These are phyloP conservation scores for Iberis amara DNA, from an alignment of 441 rosid species.

Conservation along the genomic window DNA sequence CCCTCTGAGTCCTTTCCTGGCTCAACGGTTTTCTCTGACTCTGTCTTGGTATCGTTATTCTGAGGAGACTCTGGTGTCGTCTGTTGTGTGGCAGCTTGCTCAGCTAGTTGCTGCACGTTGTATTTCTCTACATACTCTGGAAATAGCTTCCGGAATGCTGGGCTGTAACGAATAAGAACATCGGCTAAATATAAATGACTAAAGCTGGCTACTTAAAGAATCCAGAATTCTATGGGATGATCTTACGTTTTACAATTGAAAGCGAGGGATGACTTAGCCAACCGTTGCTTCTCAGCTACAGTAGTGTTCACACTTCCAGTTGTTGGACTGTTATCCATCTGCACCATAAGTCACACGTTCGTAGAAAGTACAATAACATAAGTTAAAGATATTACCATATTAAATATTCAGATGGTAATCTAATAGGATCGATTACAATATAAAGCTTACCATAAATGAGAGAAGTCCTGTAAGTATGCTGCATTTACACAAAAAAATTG, in stretches of 20 bases:
- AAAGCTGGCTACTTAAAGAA: too few species aligned
- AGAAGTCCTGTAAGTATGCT: slow-evolving; percentile 99
- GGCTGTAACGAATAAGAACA: slow-evolving; percentile 40
- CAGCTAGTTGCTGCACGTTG: slow-evolving; percentile 54
- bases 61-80: slow-evolving; percentile 34
- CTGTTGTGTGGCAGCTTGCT: slow-evolving; percentile 43
- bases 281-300: slow-evolving; percentile 67
- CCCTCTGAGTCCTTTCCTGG: slow-evolving; percentile 24
- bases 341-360: slow-evolving; percentile 21
- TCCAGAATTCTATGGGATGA: too few species aligned
- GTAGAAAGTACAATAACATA: slow-evolving; percentile 8
- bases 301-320: slow-evolving; percentile 91
- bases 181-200: too few species aligned
- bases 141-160: slow-evolving; percentile 80
- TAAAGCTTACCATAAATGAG: slow-evolving; percentile 92
- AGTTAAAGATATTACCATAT: slow-evolving; percentile 2
- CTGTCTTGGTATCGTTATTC: slow-evolving; percentile 35
- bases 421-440: too few species aligned
- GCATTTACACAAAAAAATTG: slow-evolving; percentile 34
- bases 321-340: slow-evolving; percentile 97
- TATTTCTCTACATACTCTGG: slow-evolving; percentile 86
- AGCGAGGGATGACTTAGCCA: slow-evolving; percentile 87
- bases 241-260: slow-evolving; percentile 94
- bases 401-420: slow-evolving; percentile 6
- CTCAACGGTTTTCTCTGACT: slow-evolving; percentile 29